These are phyloP conservation scores for Streptanthus diversifolius DNA, from an alignment of 345 rosid genomes.

Conservation along the genomic window DNA sequence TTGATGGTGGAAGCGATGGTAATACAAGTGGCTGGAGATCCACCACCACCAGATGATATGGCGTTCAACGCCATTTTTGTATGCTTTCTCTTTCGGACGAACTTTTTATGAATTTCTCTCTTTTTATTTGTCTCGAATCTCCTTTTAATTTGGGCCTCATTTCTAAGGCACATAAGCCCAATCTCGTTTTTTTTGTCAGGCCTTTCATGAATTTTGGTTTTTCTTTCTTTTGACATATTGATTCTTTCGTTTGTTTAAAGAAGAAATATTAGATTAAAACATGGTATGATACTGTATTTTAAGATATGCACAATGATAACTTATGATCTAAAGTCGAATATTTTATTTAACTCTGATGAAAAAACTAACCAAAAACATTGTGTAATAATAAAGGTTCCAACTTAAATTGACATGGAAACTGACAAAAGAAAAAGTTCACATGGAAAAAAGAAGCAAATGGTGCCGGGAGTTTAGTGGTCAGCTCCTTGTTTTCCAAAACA, in stretches of 20 bases:
- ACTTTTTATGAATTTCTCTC: not conserved
- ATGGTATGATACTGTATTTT: too few species aligned
- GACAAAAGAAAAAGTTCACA: not conserved
- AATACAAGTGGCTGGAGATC: constrained; percentile 34
- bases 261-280: too few species aligned
- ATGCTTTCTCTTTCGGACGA: not conserved
- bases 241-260: too few species aligned
- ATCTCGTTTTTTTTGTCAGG: too few species aligned
- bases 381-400: not conserved
- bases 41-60: constrained; percentile 32
- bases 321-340: too few species aligned
- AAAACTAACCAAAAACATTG: not conserved
- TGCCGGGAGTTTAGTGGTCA: too few species aligned
- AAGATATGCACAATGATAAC: not conserved
- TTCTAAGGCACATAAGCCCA: not conserved
- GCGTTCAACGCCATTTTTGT: constrained; percentile 41
- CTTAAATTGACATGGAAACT: constrained; percentile 7
- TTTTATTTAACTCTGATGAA: not conserved
- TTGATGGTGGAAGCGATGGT: constrained; percentile 24
- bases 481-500: too few species aligned
- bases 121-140: not conserved
- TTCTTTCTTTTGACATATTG: too few species aligned
- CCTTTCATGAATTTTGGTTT: too few species aligned
- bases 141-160: not conserved
- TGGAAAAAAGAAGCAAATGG: not conserved